Base-by-base conservation (phyloP, 2,329 filamentous ascomycete species). In the Trichophyton simii region DNA sequence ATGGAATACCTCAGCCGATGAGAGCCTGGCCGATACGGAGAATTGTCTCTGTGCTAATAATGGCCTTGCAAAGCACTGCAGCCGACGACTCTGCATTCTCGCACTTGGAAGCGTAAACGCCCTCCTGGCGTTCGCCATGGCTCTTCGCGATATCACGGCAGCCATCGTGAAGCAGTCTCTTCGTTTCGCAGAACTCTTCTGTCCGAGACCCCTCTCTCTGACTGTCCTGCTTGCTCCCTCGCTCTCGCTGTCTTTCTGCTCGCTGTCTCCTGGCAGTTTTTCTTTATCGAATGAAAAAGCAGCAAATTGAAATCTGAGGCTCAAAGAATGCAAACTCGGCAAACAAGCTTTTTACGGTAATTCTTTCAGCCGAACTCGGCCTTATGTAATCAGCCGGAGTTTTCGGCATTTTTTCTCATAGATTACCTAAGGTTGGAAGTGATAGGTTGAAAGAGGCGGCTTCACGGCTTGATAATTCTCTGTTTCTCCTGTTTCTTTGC, bases 1-100 rank as follows among this genome's bases (percentile, higher is more conserved):
- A 36, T 64, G 65, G 58, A 64, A 65, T 15, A 65, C 61, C 34
- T 66, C 64, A 8, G 63, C 13, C 11, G 59, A 58, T 54, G 54
- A 54, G 18, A 61, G 34, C 50, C 58, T 60, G 44, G 50, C 50
- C 11, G 63, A 54, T 3, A 61, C 59, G 11, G 64, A 65, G 44
- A 65, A 62, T n/a, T 42, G 57, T 31, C 63, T 44, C 41, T 42
- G 52, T 25, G 22, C 38, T n/a, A 55, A 18, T 9, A 50, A 18
- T 9, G 44, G 42, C 9, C 25, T 38, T 7, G 34, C 6, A 31
- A 15, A 52, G 58, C 25, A 36, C 11, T n/a, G 52, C 59, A 61
- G 44, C 48, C 55, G 48, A 18, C 34, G 28, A 52, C 15, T 55
- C 55, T 61, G 63, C 22, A 42, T 9, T 50, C 57, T 18, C 9